Conservation (phyloP, 2,329 filamentous ascomycete genomes). For the Aspergillus oerlinghausenensis region DNA sequence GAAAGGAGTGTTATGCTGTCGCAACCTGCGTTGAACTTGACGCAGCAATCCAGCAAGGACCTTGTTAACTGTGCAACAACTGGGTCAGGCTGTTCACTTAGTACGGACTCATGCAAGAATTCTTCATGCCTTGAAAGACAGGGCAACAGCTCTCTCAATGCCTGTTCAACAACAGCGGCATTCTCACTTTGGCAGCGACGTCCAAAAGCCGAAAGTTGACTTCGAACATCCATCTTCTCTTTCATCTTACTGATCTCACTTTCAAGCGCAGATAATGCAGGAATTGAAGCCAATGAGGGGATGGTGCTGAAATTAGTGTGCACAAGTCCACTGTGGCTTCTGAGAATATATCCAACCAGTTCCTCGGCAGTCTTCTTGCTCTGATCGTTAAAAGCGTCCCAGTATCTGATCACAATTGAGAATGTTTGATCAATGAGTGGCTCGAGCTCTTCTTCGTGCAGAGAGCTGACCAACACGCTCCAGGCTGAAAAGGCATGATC, state of each 20-base stretch:
- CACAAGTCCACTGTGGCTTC: conserved; percentile 58
- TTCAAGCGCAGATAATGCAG: conserved; percentile 65
- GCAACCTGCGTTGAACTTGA: conserved; percentile 69
- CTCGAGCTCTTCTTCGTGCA: conserved; percentile 75
- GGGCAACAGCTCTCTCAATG: conserved; percentile 68
- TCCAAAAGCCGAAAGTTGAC: conserved; percentile 66
- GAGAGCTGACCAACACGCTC: conserved; percentile 68
- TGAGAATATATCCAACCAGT: conserved; percentile 62
- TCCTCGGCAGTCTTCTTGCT: conserved; percentile 58
- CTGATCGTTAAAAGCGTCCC: conserved; percentile 60
- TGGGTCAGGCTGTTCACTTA: conserved; percentile 77
- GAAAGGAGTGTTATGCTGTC: conserved; percentile 66
- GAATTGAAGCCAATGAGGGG: conserved; percentile 70
- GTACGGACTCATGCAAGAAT: conserved; percentile 71
- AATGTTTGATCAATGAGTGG: conserved; percentile 83
- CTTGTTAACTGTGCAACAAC: conserved; percentile 68
- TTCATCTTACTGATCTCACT: conserved; percentile 62
- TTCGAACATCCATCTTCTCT: conserved; percentile 59
- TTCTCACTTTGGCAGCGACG: conserved; percentile 77
- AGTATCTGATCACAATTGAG: conserved; percentile 78
- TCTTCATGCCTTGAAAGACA: conserved; percentile 71
- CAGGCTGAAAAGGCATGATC: conserved; percentile 78
- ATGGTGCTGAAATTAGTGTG: conserved; percentile 66
- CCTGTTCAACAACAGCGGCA: conserved; percentile 75
- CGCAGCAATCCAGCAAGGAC: conserved; percentile 76